A percentile compares a stretch with the other conserved stretches of the same genome.
Conservation (phyloP, 139 green algal species). For the Closterium sp. region DNA sequence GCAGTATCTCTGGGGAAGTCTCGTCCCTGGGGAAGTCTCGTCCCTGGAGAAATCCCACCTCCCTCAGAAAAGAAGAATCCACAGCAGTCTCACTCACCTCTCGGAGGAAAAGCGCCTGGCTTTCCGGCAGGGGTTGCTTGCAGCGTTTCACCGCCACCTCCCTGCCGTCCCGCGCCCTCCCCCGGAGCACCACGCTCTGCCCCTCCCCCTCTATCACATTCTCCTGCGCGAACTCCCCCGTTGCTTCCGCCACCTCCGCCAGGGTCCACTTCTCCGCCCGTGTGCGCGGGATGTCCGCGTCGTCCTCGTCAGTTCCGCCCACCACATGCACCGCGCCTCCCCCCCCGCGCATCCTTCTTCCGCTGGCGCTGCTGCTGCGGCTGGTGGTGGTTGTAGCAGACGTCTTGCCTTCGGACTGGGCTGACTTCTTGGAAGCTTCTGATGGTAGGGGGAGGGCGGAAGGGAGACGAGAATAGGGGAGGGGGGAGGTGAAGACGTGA, state of each 20-base stretch:
- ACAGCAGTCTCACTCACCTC: no score
- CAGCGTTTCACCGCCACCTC: background rate
- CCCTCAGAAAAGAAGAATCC: no score
- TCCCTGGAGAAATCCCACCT: no score
- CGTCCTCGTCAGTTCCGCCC: background rate
- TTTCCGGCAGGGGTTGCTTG: background rate
- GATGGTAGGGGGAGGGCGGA: background rate
- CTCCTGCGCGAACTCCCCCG: background rate
- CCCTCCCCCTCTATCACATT: background rate
- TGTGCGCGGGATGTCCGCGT: background rate
- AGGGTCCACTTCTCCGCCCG: background rate
- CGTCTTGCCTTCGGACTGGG: background rate
- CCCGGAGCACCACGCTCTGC: background rate
- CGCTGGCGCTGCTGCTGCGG: background rate
- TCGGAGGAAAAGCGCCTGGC: background rate
- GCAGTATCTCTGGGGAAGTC: no score
- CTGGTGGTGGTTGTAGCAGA: background rate
- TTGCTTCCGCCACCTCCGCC: background rate
- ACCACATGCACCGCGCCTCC: background rate
- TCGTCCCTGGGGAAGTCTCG: no score
- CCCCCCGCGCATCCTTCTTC: background rate
- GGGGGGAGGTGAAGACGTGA: background rate
- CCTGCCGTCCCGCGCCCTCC: background rate
- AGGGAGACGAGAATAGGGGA: background rate
- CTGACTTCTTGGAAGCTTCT: no score